A percentile compares a stretch with the other conserved stretches of the same genome.
phyloP scores from a whole-genome alignment of 2,329 filamentous ascomycete genomes.

The Ophiostoma perfectum region DNA sequence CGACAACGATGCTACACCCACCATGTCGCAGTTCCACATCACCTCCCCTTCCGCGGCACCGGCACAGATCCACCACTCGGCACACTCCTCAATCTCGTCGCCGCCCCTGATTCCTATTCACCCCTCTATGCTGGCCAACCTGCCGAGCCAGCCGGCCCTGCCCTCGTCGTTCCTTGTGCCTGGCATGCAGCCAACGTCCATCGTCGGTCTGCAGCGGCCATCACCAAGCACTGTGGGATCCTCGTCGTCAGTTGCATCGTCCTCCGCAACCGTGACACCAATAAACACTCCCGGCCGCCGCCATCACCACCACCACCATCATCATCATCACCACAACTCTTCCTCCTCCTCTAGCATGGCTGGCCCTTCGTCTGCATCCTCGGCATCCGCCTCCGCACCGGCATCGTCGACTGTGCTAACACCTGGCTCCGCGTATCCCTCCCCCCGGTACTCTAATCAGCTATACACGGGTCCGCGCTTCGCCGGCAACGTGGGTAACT shows the following conservation, averaged over 20 bases:
- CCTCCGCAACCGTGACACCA: not conserved
- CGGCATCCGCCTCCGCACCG: slow-evolving; percentile 35
- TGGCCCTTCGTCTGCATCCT: slow-evolving; percentile 42
- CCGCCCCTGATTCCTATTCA: slow-evolving; percentile 12
- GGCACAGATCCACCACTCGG: slow-evolving; percentile 3
- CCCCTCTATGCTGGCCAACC: slow-evolving; percentile 6
- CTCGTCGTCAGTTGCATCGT: slow-evolving; percentile 27
- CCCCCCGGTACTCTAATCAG: not conserved
- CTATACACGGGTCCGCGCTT: not conserved
- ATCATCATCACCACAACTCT: slow-evolving; percentile 48
- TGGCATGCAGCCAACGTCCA: slow-evolving; percentile 11
- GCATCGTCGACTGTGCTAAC: not conserved
- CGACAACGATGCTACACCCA: slow-evolving; percentile 53
- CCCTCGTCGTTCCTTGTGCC: slow-evolving; percentile 5
- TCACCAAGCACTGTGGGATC: slow-evolving; percentile 3
- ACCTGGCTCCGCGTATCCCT: not conserved
- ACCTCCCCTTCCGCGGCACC: slow-evolving; percentile 62
- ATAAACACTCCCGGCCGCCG: slow-evolving; percentile 13
- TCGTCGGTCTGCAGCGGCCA: slow-evolving; percentile 37
- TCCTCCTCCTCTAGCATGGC: slow-evolving; percentile 61
- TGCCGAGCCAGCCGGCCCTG: slow-evolving; percentile 11
- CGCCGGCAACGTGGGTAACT: slow-evolving; percentile 49
- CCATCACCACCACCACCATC: slow-evolving; percentile 28
- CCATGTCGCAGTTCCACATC: slow-evolving; percentile 55
- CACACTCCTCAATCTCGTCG: slow-evolving; percentile 18